phyloP scores from a whole-genome alignment of 2,329 filamentous ascomycete species.

The Aureobasidium namibiae region DNA sequence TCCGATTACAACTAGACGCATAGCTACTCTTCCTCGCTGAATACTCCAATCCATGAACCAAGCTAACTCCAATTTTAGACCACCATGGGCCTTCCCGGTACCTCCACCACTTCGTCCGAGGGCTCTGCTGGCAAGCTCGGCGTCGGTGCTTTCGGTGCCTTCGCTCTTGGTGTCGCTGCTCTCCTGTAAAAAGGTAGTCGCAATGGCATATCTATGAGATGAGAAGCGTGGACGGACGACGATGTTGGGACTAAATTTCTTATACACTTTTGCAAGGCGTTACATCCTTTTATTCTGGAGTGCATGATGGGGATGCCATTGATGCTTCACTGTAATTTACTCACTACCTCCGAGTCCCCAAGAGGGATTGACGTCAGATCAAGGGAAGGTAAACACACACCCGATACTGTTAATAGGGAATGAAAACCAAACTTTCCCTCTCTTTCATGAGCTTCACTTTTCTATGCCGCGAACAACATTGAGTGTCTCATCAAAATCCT shows the following conservation, averaged over 20 bases:
- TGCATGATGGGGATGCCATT: conserved; percentile 8
- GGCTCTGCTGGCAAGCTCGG: conserved; percentile 1
- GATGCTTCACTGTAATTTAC: conserved; percentile 8
- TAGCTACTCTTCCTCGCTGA: background rate
- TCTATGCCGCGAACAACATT: too few relatives aligned
- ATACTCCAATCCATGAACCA: background rate
- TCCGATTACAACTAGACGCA: background rate
- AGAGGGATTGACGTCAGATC: background rate
- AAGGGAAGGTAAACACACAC: background rate
- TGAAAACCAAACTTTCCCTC: background rate
- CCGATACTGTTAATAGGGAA: conserved; percentile 8
- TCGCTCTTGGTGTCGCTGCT: conserved; percentile 11
- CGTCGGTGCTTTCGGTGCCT: conserved; percentile 4
- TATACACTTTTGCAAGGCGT: conserved; percentile 7
- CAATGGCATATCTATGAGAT: background rate
- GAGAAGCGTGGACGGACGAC: background rate
- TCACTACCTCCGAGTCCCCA: background rate
- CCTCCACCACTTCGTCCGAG: background rate
- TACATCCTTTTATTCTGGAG: background rate
- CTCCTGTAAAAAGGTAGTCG: conserved; percentile 6
- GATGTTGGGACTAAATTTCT: conserved; percentile 7
- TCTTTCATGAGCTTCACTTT: background rate
- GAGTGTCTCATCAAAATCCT: too few relatives aligned
- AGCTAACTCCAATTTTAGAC: background rate
- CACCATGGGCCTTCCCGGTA: conserved; percentile 9